Conservation (phyloP, 371 early-diverging fungal species). For the Apophysomyces ossiformis region DNA sequence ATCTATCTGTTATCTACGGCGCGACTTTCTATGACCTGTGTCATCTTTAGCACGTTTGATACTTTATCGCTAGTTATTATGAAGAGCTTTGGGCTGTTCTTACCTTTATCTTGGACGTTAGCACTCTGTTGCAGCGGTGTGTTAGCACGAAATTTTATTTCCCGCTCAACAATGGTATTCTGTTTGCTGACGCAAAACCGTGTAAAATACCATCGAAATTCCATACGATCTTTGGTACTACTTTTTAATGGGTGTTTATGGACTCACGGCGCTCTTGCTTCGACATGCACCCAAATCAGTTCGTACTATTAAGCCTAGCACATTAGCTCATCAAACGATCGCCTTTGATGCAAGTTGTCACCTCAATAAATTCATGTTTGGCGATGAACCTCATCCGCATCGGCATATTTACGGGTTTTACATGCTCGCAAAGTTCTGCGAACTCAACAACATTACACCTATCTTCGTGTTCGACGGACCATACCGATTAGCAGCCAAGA, state of each 20-base stretch:
- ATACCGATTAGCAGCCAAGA: constrained; percentile 51
- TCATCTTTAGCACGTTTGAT: no score
- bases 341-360: constrained; percentile 68
- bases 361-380: constrained; percentile 60
- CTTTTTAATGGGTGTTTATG: constrained; percentile 57
- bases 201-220: no score
- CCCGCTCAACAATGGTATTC: no score
- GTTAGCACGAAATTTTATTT: no score
- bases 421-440: constrained; percentile 47
- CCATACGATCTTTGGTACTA: no score
- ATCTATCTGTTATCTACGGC: no score
- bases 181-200: no score
- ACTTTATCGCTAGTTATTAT: no score
- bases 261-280: constrained; percentile 54
- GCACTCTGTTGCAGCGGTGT: no score
- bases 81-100: no score
- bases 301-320: constrained; percentile 30
- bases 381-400: constrained; percentile 49
- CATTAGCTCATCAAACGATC: constrained; percentile 44
- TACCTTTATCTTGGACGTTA: no score
- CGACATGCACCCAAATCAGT: constrained; percentile 56
- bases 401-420: constrained; percentile 62
- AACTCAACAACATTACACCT: constrained; percentile 52
- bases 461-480: constrained; percentile 69
- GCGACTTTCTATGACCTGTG: no score